These are phyloP conservation scores for Wallacemonas collosoma DNA, from an alignment of 208 protist genomes.

Conservation along the genomic window DNA sequence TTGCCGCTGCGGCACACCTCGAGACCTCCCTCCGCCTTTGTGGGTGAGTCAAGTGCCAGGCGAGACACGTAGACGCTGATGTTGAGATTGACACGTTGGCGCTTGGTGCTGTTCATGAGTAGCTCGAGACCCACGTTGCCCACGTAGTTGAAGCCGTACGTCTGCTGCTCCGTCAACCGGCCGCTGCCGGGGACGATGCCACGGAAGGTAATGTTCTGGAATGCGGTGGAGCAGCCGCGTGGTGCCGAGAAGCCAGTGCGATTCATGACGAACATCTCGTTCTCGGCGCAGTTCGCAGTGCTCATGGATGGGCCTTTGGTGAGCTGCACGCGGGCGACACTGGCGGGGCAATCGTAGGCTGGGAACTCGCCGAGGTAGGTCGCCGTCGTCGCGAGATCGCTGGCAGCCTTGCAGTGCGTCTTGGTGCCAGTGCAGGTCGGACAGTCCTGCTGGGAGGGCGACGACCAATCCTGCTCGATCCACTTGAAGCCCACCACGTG, in stretches of 20 bases:
- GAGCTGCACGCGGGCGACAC: constrained; percentile 53
- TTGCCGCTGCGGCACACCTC: constrained; percentile 64
- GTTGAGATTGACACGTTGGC: constrained; percentile 42
- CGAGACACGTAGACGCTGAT: constrained; percentile 73
- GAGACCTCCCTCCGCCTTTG: constrained; percentile 41
- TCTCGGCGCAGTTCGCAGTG: constrained; percentile 36
- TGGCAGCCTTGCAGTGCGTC: constrained; percentile 42
- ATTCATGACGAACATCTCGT: constrained; percentile 67
- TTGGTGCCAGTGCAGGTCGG: constrained; percentile 70
- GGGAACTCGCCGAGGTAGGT: constrained; percentile 69
- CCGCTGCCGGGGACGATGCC: constrained; percentile 69
- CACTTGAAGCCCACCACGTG: constrained; percentile 84
- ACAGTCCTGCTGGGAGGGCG: constrained; percentile 51
- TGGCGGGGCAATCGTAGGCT: constrained; percentile 56
- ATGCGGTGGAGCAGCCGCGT: constrained; percentile 50
- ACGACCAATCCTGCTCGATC: constrained; percentile 59
- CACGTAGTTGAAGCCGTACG: constrained; percentile 61
- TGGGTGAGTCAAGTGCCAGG: constrained; percentile 50
- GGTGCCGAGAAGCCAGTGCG: constrained; percentile 71
- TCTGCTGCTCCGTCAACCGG: constrained; percentile 34
- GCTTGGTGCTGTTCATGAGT: constrained; percentile 58
- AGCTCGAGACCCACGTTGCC: constrained; percentile 61
- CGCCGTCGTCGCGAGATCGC: constrained; percentile 23
- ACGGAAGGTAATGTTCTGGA: constrained; percentile 85
- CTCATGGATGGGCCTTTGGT: constrained; percentile 70